Evolutionary conservation across 2,329 filamentous ascomycete genomes (phyloP).

Genomic region (Emmonsiellopsis sp.): DNA sequence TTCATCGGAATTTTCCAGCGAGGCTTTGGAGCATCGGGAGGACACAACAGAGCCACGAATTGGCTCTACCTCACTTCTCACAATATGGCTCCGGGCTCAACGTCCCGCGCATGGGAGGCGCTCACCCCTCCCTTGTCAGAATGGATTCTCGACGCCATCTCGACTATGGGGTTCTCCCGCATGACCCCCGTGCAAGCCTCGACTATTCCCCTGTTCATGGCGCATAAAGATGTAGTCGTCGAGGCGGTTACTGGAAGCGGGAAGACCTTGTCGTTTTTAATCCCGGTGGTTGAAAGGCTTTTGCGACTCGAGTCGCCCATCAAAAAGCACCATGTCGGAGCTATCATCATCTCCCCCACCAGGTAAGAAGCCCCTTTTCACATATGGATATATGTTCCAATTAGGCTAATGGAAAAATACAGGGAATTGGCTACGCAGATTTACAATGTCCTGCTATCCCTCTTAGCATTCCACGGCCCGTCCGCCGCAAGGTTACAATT

Average conservation of each 20-base stretch:
- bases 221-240: slow-evolving; percentile 85
- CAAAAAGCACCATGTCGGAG: slow-evolving; percentile 81
- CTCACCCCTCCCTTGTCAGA: slow-evolving; percentile 61
- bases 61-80: neutral
- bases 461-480: slow-evolving; percentile 73
- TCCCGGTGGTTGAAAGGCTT: slow-evolving; percentile 74
- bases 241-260: slow-evolving; percentile 88
- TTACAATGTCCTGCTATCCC: slow-evolving; percentile 63
- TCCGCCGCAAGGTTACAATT: slow-evolving; percentile 48
- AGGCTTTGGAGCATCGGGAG: neutral
- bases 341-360: slow-evolving; percentile 86
- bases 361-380: slow-evolving; percentile 27
- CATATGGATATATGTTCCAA: neutral
- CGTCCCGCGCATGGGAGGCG: slow-evolving; percentile 55
- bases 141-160: slow-evolving; percentile 80
- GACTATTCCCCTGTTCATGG: slow-evolving; percentile 77
- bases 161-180: slow-evolving; percentile 72
- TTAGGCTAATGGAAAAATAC: slow-evolving; percentile 6
- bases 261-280: slow-evolving; percentile 78
- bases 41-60: no score
- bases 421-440: slow-evolving; percentile 90
- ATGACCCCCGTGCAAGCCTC: slow-evolving; percentile 96
- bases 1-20: neutral
- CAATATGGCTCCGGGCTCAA: slow-evolving; percentile 8
- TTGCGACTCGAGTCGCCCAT: slow-evolving; percentile 70